These are phyloP conservation scores for Kodamaea laetipori DNA, from an alignment of 805 yeast genomes.

Conservation along the genomic window DNA sequence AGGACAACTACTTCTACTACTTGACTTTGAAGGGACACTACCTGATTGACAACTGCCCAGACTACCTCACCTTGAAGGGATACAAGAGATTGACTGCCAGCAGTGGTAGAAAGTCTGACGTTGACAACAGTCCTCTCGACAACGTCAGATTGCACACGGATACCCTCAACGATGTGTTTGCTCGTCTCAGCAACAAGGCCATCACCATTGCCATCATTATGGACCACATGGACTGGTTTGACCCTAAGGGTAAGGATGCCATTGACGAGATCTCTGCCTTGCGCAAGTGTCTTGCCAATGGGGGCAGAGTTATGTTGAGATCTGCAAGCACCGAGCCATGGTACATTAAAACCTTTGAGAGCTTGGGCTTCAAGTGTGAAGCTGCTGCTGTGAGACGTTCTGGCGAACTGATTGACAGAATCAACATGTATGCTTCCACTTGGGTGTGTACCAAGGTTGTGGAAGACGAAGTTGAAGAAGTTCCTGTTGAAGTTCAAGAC, in stretches of 20 bases:
- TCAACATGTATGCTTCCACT: constrained; percentile 86
- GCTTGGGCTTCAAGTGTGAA: constrained; percentile 64
- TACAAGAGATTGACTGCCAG: constrained; percentile 46
- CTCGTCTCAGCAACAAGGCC: constrained; percentile 60
- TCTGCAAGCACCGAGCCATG: constrained; percentile 76
- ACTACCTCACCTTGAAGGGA: constrained; percentile 64
- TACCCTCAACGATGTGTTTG: constrained; percentile 72
- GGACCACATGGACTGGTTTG: constrained; percentile 95
- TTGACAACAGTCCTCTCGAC: constrained; percentile 54
- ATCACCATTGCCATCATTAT: constrained; percentile 77
- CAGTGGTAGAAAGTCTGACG: constrained; percentile 23
- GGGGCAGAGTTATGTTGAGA: constrained; percentile 76
- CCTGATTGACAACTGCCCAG: constrained; percentile 68
- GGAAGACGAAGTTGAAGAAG: background rate
- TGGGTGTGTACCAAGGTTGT: constrained; percentile 71
- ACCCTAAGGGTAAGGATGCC: constrained; percentile 64
- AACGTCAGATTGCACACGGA: constrained; percentile 79
- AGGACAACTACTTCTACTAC: constrained; percentile 79
- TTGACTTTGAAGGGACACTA: constrained; percentile 66
- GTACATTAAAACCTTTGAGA: constrained; percentile 72
- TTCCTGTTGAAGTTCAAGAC: constrained; percentile 1
- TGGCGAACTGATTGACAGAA: constrained; percentile 72
- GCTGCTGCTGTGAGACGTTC: constrained; percentile 69
- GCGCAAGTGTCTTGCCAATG: constrained; percentile 58
- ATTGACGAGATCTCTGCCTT: constrained; percentile 65